A percentile compares a stretch with the other conserved stretches of the same genome.
Evolutionary conservation across 768 basidiomycete species (phyloP).

Genomic region (Coprinopsis strossmayeri): DNA sequence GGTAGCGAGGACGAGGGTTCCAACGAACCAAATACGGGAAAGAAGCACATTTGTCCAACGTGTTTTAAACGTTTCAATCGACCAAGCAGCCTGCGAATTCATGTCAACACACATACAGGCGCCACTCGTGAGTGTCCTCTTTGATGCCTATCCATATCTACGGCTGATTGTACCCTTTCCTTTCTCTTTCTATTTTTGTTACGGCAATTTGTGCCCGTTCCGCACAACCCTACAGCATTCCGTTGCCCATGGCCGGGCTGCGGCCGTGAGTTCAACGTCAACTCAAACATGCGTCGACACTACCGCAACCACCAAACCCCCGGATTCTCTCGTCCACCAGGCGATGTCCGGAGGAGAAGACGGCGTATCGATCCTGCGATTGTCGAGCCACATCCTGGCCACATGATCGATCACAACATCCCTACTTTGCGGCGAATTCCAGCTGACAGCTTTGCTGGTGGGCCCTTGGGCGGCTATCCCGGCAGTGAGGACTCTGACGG

Average conservation of each 20-base stretch:
- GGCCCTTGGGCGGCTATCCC: constrained; percentile 14
- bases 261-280: constrained; percentile 75
- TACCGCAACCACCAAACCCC: constrained; percentile 56
- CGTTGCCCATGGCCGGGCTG: constrained; percentile 70
- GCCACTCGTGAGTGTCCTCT: constrained; percentile 49
- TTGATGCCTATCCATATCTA: neutral
- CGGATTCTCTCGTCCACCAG: constrained; percentile 23
- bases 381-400: neutral
- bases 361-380: constrained; percentile 14
- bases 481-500: constrained; percentile 23
- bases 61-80: constrained; percentile 65
- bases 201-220: no score
- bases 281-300: constrained; percentile 81
- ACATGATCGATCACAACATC: neutral
- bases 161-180: no score
- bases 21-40: constrained; percentile 18
- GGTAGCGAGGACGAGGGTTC: constrained; percentile 11
- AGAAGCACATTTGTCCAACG: constrained; percentile 43
- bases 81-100: constrained; percentile 60
- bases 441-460: neutral
- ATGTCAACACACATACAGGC: constrained; percentile 64
- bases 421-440: constrained; percentile 2
- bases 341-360: constrained; percentile 22
- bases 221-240: constrained; percentile 42
- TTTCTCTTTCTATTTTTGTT: no score